These are phyloP conservation scores for Podospora pseudopauciseta DNA, from an alignment of 495 filamentous ascomycete species.

Conservation along the genomic window DNA sequence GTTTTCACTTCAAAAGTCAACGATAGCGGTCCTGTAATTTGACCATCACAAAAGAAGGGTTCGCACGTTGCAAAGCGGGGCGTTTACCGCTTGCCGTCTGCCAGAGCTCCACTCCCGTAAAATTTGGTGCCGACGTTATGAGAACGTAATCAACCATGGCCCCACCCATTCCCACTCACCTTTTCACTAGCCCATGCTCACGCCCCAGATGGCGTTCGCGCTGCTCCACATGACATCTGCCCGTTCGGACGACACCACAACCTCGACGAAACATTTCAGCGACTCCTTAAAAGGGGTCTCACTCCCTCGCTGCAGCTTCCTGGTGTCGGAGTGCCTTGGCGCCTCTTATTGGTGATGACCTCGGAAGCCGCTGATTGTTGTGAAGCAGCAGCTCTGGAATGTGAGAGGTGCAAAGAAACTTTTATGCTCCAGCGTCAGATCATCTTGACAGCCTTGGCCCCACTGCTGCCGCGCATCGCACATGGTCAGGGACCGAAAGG, in stretches of 20 bases:
- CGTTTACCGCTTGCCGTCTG: slow-evolving; percentile 21
- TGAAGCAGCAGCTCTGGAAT: not conserved
- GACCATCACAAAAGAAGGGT: not conserved
- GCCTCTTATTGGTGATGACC: not conserved
- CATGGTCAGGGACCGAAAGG: not conserved
- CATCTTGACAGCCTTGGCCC: not conserved
- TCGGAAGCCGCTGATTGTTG: not conserved
- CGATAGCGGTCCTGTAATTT: slow-evolving; percentile 7
- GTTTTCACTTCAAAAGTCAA: not conserved
- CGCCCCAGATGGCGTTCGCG: slow-evolving; percentile 14
- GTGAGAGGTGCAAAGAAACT: not conserved
- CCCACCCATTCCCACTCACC: slow-evolving; percentile 17
- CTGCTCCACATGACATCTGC: slow-evolving; percentile 15
- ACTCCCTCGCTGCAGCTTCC: not conserved
- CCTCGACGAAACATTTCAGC: slow-evolving; percentile 8
- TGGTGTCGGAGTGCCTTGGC: not conserved
- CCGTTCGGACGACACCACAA: slow-evolving; percentile 13
- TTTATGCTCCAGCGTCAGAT: not conserved
- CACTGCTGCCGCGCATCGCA: not conserved
- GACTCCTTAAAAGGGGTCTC: not conserved
- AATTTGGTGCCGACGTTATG: slow-evolving; percentile 27
- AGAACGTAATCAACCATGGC: slow-evolving; percentile 21
- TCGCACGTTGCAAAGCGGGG: not conserved
- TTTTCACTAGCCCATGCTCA: slow-evolving; percentile 8
- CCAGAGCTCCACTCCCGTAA: slow-evolving; percentile 24